Evolutionary conservation across 2,329 filamentous ascomycete genomes (phyloP).

Genomic region (Corynespora cassiicola): DNA sequence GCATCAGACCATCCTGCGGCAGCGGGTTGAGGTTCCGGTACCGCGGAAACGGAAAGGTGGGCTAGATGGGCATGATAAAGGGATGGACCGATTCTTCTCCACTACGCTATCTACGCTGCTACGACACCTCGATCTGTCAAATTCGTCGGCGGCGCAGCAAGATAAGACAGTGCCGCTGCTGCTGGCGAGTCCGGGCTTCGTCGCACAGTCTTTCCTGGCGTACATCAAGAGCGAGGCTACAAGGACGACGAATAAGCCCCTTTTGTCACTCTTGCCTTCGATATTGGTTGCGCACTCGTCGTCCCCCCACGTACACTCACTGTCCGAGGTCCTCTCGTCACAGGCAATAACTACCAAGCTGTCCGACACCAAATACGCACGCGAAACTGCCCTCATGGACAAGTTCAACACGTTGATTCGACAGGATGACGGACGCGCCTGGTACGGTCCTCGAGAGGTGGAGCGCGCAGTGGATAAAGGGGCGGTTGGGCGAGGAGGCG

Average conservation of each 20-base stretch:
- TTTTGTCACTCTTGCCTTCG: slow-evolving; percentile 68
- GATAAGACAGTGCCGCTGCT: slow-evolving; percentile 66
- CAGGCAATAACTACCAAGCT: slow-evolving; percentile 79
- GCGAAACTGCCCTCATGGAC: slow-evolving; percentile 85
- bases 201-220: slow-evolving; percentile 79
- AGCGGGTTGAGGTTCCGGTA: slow-evolving; percentile 70
- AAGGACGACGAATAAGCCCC: slow-evolving; percentile 73
- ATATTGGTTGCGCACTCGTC: slow-evolving; percentile 80
- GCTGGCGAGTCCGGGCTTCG: slow-evolving; percentile 88
- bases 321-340: slow-evolving; percentile 86
- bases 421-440: slow-evolving; percentile 84
- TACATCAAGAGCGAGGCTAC: slow-evolving; percentile 70
- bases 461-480: slow-evolving; percentile 84
- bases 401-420: slow-evolving; percentile 79
- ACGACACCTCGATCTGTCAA: slow-evolving; percentile 75
- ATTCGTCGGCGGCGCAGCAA: slow-evolving; percentile 44
- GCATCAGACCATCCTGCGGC: slow-evolving; percentile 77
- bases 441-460: slow-evolving; percentile 87
- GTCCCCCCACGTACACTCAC: slow-evolving; percentile 83
- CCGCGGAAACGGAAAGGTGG: slow-evolving; percentile 71
- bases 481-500: slow-evolving; percentile 85
- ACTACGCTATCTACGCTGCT: slow-evolving; percentile 77
- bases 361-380: slow-evolving; percentile 85
- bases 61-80: slow-evolving; percentile 70
- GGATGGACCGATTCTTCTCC: slow-evolving; percentile 78